Evolutionary conservation across 345 rosid genomes (phyloP).

Genomic region (Boechera stricta): DNA sequence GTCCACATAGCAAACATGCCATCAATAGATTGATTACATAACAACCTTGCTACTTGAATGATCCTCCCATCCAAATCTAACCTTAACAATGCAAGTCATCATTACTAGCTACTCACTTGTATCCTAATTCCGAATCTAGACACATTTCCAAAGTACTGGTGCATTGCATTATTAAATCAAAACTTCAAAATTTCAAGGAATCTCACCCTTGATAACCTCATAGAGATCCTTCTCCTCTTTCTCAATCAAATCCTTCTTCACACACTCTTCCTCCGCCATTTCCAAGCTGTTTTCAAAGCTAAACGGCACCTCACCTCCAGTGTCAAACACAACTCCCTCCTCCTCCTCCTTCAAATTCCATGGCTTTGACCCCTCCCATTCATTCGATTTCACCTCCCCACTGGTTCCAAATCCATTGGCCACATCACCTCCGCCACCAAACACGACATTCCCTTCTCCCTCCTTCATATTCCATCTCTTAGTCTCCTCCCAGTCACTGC

Average conservation of each 20-base stretch:
- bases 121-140: slow-evolving; percentile 1
- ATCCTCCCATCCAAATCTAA: slow-evolving; percentile 14
- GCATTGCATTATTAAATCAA: background rate
- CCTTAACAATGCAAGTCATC: background rate
- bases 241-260: slow-evolving; percentile 53
- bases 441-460: slow-evolving; percentile 50
- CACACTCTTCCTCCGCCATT: slow-evolving; percentile 45
- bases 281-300: slow-evolving; percentile 34
- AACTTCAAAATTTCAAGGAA: background rate
- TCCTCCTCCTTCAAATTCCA: slow-evolving; percentile 63
- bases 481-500: slow-evolving; percentile 20
- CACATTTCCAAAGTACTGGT: slow-evolving; percentile 1
- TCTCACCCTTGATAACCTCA: slow-evolving; percentile 63
- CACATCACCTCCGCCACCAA: slow-evolving; percentile 46
- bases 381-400: slow-evolving; percentile 32
- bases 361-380: slow-evolving; percentile 41
- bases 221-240: slow-evolving; percentile 67
- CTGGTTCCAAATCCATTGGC: background rate
- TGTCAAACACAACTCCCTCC: slow-evolving; percentile 52
- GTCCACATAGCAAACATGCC: background rate
- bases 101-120: background rate
- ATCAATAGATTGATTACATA: background rate
- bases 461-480: slow-evolving; percentile 59
- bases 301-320: slow-evolving; percentile 39
- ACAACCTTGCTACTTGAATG: slow-evolving; percentile 9